Conservation (phyloP, 2,329 filamentous ascomycete genomes). For the Pseudopithomyces maydicus region DNA sequence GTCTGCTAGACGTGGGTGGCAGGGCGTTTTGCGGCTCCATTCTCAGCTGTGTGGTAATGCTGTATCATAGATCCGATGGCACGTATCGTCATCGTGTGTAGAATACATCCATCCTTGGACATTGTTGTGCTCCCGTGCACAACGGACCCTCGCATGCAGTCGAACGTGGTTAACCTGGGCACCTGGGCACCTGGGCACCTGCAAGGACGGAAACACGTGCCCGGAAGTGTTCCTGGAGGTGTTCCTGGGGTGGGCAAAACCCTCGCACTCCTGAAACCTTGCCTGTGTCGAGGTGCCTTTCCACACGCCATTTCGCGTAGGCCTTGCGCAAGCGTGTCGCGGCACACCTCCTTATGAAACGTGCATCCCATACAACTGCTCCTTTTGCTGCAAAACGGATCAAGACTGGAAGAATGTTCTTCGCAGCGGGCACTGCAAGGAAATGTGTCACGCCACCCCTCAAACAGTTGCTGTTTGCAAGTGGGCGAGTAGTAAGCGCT, state of each 20-base stretch:
- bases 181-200: not conserved
- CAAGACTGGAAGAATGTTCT: not conserved
- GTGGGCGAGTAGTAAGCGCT: not conserved
- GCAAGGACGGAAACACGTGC: not conserved
- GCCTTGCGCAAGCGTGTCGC: slow-evolving; percentile 3
- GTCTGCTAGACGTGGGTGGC: slow-evolving; percentile 11
- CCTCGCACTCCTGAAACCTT: not conserved
- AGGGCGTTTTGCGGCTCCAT: slow-evolving; percentile 29
- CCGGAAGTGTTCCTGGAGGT: not conserved
- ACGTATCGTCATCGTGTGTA: slow-evolving; percentile 15
- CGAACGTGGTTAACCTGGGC: too few relatives aligned
- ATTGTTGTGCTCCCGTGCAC: not conserved
- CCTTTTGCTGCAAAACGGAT: not conserved
- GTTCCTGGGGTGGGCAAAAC: not conserved
- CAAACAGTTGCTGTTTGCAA: slow-evolving; percentile 13
- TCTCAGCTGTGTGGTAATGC: slow-evolving; percentile 14
- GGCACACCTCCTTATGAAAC: slow-evolving; percentile 6
- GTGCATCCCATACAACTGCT: not conserved
- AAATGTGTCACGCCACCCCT: slow-evolving; percentile 9
- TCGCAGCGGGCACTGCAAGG: not conserved
- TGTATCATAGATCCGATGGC: slow-evolving; percentile 21
- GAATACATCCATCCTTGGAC: slow-evolving; percentile 9
- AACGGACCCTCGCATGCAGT: too few relatives aligned
- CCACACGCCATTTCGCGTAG: not conserved
- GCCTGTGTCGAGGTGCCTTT: not conserved